Evolutionary conservation across 1,284 basidiomycete genomes (phyloP).

Genomic region (Sphaerobolus stellatus): DNA sequence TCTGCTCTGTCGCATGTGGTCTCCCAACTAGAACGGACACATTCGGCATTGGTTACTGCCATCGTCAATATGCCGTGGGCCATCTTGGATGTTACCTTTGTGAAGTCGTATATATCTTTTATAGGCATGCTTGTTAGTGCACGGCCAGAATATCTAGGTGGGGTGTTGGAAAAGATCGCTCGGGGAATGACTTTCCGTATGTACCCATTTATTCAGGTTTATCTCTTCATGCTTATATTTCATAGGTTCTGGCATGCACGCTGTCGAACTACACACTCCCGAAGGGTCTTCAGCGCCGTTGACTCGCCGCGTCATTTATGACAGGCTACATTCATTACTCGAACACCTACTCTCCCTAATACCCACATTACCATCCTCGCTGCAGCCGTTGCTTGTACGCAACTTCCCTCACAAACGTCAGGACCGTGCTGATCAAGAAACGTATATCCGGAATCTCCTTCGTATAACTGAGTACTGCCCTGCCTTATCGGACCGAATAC

Average conservation of each 20-base stretch:
- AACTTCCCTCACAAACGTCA: slow-evolving; percentile 95
- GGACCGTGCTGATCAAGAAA: slow-evolving; percentile 75
- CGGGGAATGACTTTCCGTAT: slow-evolving; percentile 87
- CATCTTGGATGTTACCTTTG: slow-evolving; percentile 79
- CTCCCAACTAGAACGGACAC: slow-evolving; percentile 76
- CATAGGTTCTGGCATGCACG: slow-evolving; percentile 68
- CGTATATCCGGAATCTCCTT: slow-evolving; percentile 91
- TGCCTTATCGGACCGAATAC: slow-evolving; percentile 82
- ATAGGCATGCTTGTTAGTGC: slow-evolving; percentile 91
- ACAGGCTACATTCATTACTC: slow-evolving; percentile 84
- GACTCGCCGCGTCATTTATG: slow-evolving; percentile 82
- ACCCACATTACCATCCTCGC: slow-evolving; percentile 82
- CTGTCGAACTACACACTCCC: slow-evolving; percentile 52
- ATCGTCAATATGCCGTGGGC: slow-evolving; percentile 92
- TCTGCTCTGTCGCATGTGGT: slow-evolving; percentile 76
- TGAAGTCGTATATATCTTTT: slow-evolving; percentile 84
- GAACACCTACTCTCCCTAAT: slow-evolving; percentile 84
- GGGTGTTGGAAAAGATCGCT: slow-evolving; percentile 79
- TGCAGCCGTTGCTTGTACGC: slow-evolving; percentile 81
- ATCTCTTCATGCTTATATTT: not conserved
- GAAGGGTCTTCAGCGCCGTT: slow-evolving; percentile 68
- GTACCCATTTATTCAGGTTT: slow-evolving; percentile 34
- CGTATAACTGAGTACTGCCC: slow-evolving; percentile 87
- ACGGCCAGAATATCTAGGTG: slow-evolving; percentile 87
- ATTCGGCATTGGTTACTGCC: slow-evolving; percentile 84